Percentiles rank a stretch among this genome's conserved stretches.
These are phyloP conservation scores for Tolypocladium capitatum DNA, from an alignment of 2,329 filamentous ascomycete genomes.

Conservation along the genomic window DNA sequence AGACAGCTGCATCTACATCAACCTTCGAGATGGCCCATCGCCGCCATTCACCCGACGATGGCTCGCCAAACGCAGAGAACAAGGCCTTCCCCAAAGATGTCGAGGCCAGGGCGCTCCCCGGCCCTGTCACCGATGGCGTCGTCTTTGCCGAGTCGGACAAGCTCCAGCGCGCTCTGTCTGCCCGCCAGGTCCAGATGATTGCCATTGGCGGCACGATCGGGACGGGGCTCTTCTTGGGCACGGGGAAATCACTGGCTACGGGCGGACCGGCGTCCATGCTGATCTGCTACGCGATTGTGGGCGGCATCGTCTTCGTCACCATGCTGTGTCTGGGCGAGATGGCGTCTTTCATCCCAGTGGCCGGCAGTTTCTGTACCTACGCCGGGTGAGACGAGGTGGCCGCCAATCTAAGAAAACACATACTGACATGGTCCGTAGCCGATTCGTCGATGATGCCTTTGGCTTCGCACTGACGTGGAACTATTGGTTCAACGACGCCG, in stretches of 20 bases:
- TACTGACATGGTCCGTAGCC: conserved; percentile 8
- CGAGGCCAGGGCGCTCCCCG: not conserved
- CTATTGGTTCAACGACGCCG: conserved; percentile 54
- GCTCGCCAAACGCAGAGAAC: not conserved
- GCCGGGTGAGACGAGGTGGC: conserved; percentile 15
- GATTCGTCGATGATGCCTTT: conserved; percentile 39
- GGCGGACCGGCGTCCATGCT: conserved; percentile 47
- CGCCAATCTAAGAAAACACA: not conserved
- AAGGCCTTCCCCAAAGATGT: not conserved
- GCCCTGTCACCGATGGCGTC: conserved; percentile 3
- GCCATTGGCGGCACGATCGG: conserved; percentile 47
- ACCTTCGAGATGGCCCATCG: not conserved
- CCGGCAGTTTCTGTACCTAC: conserved; percentile 42
- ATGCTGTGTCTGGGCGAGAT: conserved; percentile 49
- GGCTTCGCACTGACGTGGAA: conserved; percentile 45
- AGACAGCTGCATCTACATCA: not conserved
- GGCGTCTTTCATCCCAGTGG: conserved; percentile 37
- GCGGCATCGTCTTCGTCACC: conserved; percentile 43
- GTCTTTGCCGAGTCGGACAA: conserved; percentile 22
- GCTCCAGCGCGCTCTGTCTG: conserved; percentile 40
- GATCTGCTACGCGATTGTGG: conserved; percentile 42
- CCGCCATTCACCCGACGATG: not conserved
- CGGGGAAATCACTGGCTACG: conserved; percentile 44
- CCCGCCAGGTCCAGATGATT: conserved; percentile 56
- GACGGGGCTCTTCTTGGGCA: conserved; percentile 49